Evolutionary conservation across 1,139 yeast species (phyloP), one percentile per base, ranked within the genome.

Genomic region (Debaryomyces subglobosus): DNA sequence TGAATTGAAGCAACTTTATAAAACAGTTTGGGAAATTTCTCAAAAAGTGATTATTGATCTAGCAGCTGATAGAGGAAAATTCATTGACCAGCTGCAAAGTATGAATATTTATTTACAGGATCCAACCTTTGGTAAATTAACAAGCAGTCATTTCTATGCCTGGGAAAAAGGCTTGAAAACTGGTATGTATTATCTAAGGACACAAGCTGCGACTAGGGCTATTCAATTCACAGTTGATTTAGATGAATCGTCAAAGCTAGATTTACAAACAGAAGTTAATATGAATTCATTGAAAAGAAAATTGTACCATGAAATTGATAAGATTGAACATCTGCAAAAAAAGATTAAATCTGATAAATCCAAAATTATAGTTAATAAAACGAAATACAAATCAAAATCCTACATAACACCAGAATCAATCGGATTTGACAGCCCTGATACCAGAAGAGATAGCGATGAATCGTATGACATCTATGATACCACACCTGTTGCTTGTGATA

Each of bases 141-240:
- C 85, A 33, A 75, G 82, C 33, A 78, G 80, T 77, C 86, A 81
- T 59, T 81, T 81, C 66, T 80, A 80, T 55, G 82, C 82, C 33
- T 81, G 86, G 86, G 78, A 80, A 68, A 79, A 77, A 61, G 86
- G 86, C 39, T 72, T 81, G 54, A 81, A 81, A 67, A 81, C 86
- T 39, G 86, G 86, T 55, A 81, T 81, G 84, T 81, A 81, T 64
- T 81, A 81, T 59, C 69, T 81, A 57, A 72, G 86, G 67, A 92
- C 98, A 5, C 95, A 88, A 74, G 97, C 97, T 32, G 97, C 98
- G 3, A 79, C 96, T 25, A 85, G 94, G 46, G 96, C 98, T 29
- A 92, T 92, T 58, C 96, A 91, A 71, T 92, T 90, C 65, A 92
- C 97, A 8, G 83, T 92, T 42, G 96, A 89, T 63, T 40, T 46